Evolutionary conservation across 2,329 filamentous ascomycete genomes (phyloP).

Genomic region (Aspergillus unguis): DNA sequence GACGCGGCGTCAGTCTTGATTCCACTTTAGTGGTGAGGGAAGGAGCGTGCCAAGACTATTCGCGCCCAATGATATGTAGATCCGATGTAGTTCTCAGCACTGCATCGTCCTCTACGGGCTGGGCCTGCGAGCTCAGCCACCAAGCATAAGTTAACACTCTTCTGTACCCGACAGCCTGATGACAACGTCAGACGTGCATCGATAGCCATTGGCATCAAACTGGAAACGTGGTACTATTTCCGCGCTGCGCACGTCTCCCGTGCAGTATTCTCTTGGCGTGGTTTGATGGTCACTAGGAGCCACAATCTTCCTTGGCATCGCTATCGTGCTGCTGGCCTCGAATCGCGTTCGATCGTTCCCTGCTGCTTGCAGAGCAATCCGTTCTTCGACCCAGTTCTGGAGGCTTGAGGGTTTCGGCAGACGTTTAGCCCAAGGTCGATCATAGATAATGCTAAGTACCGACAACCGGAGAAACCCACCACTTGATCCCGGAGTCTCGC

Average conservation of each 20-base stretch:
- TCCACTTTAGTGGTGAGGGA: neutral
- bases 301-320: neutral
- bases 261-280: conserved; percentile 3
- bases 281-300: conserved; percentile 4
- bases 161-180: neutral
- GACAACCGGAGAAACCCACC: neutral
- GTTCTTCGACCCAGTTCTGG: neutral
- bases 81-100: neutral
- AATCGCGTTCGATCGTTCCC: neutral
- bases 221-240: neutral
- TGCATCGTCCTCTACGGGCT: neutral
- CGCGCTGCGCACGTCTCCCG: conserved; percentile 1
- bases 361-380: neutral
- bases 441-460: neutral
- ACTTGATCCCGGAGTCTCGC: conserved; percentile 1
- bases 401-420: neutral
- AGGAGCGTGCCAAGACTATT: conserved; percentile 6
- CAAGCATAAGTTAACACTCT: neutral
- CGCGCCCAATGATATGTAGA: conserved; percentile 6
- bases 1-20: neutral
- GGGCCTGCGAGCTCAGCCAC: neutral
- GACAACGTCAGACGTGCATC: conserved; percentile 2
- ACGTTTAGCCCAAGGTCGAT: neutral
- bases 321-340: neutral
- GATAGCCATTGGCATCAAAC: neutral